Percentiles rank a stretch among this genome's conserved stretches.
Conservation (phyloP, 2,329 filamentous ascomycete genomes). For the Calonectria honghensis region DNA sequence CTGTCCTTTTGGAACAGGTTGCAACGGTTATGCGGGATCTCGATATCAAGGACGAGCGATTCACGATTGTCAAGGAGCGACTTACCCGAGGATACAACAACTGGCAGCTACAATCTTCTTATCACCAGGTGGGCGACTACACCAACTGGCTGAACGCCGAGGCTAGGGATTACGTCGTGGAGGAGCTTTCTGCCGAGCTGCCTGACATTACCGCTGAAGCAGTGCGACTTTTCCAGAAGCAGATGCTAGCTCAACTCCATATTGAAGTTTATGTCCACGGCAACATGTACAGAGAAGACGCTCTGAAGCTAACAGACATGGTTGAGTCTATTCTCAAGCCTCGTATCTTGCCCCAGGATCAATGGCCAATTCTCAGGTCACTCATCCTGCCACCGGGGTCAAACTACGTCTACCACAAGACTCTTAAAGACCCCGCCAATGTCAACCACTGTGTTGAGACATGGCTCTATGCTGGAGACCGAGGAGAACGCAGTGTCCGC, state of each 20-base stretch:
- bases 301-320: conserved; percentile 87
- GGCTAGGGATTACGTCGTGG: conserved; percentile 83
- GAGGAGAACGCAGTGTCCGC: conserved; percentile 80
- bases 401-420: conserved; percentile 89
- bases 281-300: conserved; percentile 96
- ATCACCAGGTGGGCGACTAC: conserved; percentile 89
- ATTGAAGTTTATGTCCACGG: conserved; percentile 93
- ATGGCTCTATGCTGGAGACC: conserved; percentile 81
- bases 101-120: conserved; percentile 91
- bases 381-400: conserved; percentile 85
- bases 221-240: conserved; percentile 85
- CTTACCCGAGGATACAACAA: conserved; percentile 86
- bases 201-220: conserved; percentile 83
- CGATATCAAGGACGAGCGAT: conserved; percentile 89
- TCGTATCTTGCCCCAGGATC: conserved; percentile 81
- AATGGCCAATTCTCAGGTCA: conserved; percentile 87
- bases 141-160: conserved; percentile 85
- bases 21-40: conserved; percentile 89
- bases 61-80: conserved; percentile 93
- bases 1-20: conserved; percentile 92
- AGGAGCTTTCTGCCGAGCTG: conserved; percentile 87
- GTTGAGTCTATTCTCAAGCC: conserved; percentile 87
- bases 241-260: conserved; percentile 87
- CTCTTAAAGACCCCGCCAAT: conserved; percentile 89
- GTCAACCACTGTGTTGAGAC: conserved; percentile 92